Evolutionary conservation across 768 basidiomycete species (phyloP), one percentile per base, ranked within the genome.

Genomic region (Rhizopogon rudus): DNA sequence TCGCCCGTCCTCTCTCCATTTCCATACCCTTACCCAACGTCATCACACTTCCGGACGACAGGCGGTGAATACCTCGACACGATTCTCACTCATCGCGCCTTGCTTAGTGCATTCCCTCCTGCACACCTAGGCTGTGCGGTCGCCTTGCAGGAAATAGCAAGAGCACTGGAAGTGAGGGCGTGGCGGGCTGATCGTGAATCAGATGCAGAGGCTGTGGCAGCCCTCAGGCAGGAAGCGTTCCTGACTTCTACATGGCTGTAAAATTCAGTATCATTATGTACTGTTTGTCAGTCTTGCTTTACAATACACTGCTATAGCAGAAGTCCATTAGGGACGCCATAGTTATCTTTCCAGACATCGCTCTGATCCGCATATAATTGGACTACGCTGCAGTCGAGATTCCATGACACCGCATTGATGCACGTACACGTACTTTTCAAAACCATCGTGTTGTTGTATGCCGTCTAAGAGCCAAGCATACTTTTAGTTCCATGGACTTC

Each of bases 31-130:
- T 70, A 70, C 17, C 69, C 68, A 60, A 54, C 48, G 10, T 54
- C 65, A 54, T 67, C 59, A 46, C 61, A 56, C 7, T 71, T 75
- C 56, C 68, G 70, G 61, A 88, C 85, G 53, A 86, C 85, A 45
- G 77, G 80, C 71, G 88, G 87, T 62, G 87, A 81, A 56, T 91
- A 89, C 64, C 80, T 91, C 69, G 88, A 91, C 64, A 77, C 80
- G 51, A 84, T 91, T 62, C 87, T 89, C 70, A 82, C 83, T 0
- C 88, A 91, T 72, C 87, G 88, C 65, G 82, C 86, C 65, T 80
- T 86, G 39, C 75, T 85, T 57, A 73, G 70, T 58, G 79, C 84
- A 9, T 84, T 75, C 63, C 88, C 88, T 17, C 72, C 75, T 53
- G 83, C 74, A 10, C 88, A 91, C 73, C 68, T 58, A 55, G 78